A percentile compares a stretch with the other conserved stretches of the same genome.
Conservation (phyloP, 2,329 filamentous ascomycete species). For the Penicillium sp. region DNA sequence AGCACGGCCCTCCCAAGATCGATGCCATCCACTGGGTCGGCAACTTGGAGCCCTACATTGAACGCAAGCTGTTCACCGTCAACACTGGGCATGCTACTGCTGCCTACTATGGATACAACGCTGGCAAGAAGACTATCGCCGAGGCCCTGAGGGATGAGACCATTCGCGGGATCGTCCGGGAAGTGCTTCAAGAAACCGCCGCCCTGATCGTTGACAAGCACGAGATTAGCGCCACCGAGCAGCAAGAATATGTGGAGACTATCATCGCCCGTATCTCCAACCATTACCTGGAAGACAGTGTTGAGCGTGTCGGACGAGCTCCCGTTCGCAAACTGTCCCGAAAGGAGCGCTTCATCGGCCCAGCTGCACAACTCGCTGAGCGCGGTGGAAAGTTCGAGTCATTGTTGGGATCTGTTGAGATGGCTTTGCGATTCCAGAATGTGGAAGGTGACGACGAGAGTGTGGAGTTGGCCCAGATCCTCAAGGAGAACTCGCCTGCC, state of each 20-base stretch:
- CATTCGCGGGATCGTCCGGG: conserved; percentile 78
- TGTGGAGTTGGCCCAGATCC: conserved; percentile 78
- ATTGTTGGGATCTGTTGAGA: conserved; percentile 82
- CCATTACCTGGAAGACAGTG: conserved; percentile 85
- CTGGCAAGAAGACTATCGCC: conserved; percentile 83
- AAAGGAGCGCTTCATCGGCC: conserved; percentile 94
- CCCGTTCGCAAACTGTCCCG: conserved; percentile 90
- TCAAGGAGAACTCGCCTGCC: conserved; percentile 71
- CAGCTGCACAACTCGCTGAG: conserved; percentile 86
- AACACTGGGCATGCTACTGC: conserved; percentile 97
- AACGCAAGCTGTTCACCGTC: conserved; percentile 99
- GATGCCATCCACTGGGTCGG: conserved; percentile 91
- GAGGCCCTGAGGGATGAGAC: conserved; percentile 80
- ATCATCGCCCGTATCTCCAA: conserved; percentile 94
- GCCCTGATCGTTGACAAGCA: conserved; percentile 85
- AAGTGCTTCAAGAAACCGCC: conserved; percentile 82
- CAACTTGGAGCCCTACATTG: conserved; percentile 90
- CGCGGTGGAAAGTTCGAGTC: conserved; percentile 70
- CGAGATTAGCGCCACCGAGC: conserved; percentile 71
- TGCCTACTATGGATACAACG: conserved; percentile 90
- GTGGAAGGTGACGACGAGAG: conserved; percentile 91
- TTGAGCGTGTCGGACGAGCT: conserved; percentile 92
- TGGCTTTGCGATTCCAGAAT: conserved; percentile 93
- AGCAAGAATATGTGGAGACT: conserved; percentile 84
- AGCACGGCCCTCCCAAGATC: conserved; percentile 70